Conservation (phyloP, 345 rosid species). For the Mercurialis annua region DNA sequence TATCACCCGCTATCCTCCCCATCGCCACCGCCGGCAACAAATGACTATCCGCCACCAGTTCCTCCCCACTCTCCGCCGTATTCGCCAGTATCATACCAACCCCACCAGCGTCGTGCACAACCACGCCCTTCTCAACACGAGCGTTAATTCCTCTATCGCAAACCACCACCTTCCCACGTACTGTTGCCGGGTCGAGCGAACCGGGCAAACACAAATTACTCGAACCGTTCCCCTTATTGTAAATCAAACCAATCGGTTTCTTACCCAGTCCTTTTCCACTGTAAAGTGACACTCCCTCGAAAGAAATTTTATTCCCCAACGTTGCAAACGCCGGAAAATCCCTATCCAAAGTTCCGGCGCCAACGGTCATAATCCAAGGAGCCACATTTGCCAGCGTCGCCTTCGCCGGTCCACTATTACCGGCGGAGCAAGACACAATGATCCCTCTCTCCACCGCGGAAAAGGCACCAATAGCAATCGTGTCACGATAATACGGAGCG, state of each 20-base stretch:
- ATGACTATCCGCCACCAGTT: conserved; percentile 81
- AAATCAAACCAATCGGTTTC: conserved; percentile 49
- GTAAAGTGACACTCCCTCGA: conserved; percentile 68
- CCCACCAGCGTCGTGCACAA: conserved; percentile 78
- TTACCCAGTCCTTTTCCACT: conserved; percentile 64
- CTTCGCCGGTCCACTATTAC: conserved; percentile 66
- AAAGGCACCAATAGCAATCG: conserved; percentile 67
- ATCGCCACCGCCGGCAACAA: conserved; percentile 70
- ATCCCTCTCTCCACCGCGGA: conserved; percentile 78
- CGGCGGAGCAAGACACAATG: conserved; percentile 76
- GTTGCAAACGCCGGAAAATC: conserved; percentile 70
- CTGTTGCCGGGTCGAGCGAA: conserved; percentile 51
- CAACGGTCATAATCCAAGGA: conserved; percentile 95
- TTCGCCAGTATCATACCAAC: conserved; percentile 84
- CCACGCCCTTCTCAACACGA: conserved; percentile 77
- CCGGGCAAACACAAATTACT: conserved; percentile 67
- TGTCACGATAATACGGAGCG: conserved; percentile 58
- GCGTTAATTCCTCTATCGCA: conserved; percentile 78
- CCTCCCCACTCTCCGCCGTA: conserved; percentile 59
- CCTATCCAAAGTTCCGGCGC: conserved; percentile 84
- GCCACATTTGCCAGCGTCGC: conserved; percentile 73
- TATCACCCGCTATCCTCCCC: conserved; percentile 59
- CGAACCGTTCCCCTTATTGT: conserved; percentile 40
- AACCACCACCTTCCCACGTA: conserved; percentile 69
- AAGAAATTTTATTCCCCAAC: conserved; percentile 46